Conservation (phyloP, 2,329 filamentous ascomycete genomes). For the Cordyceps farinosa region DNA sequence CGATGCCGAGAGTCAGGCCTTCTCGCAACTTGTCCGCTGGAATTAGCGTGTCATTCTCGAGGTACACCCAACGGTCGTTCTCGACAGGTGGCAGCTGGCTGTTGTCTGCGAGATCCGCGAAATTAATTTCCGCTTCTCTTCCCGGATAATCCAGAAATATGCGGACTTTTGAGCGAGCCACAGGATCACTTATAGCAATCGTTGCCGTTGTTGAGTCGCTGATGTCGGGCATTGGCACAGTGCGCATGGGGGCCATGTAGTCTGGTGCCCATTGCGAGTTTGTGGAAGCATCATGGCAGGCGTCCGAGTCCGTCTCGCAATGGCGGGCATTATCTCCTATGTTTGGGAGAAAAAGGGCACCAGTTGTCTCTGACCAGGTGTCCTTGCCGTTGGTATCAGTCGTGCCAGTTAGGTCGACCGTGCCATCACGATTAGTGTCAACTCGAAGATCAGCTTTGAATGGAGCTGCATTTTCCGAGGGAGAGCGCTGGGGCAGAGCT, state of each 20-base stretch:
- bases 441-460: conserved; percentile 2
- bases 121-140: conserved; percentile 3
- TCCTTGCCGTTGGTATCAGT: background rate
- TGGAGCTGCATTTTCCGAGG: background rate
- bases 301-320: background rate
- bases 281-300: background rate
- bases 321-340: background rate
- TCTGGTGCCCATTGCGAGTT: background rate
- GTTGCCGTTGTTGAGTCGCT: background rate
- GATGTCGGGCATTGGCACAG: background rate
- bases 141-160: background rate
- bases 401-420: background rate
- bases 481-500: background rate
- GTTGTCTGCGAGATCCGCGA: no score
- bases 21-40: conserved; percentile 19
- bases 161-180: background rate
- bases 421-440: background rate
- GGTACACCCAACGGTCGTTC: background rate
- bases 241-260: background rate
- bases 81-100: background rate
- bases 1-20: background rate
- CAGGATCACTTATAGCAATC: background rate
- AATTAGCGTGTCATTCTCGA: background rate
- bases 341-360: background rate
- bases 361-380: background rate